Percentiles rank a stretch among this genome's conserved stretches.
Conservation (phyloP, 1,284 basidiomycete species). For the Tilletia setariae region DNA sequence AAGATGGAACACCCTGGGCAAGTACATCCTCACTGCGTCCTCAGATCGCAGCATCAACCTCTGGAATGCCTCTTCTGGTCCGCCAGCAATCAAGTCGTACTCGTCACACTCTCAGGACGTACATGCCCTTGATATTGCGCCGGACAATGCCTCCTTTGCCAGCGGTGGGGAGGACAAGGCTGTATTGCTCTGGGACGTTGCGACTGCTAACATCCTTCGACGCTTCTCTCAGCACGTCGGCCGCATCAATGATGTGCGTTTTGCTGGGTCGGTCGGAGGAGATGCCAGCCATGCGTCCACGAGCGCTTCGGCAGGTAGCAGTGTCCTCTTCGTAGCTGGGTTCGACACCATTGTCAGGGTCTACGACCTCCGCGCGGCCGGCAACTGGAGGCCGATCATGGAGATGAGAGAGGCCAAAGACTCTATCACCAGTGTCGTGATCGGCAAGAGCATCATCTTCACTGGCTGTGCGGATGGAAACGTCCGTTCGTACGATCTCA, state of each 20-base stretch:
- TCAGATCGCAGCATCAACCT: constrained; percentile 83
- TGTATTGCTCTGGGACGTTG: constrained; percentile 93
- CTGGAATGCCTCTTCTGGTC: constrained; percentile 78
- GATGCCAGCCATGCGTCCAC: background rate
- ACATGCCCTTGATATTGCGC: constrained; percentile 76
- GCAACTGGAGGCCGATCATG: constrained; percentile 71
- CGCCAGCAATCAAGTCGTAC: constrained; percentile 70
- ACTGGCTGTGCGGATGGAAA: constrained; percentile 86
- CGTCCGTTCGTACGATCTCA: constrained; percentile 86
- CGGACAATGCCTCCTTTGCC: constrained; percentile 89
- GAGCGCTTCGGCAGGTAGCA: constrained; percentile 27
- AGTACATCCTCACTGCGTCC: constrained; percentile 85
- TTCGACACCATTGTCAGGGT: constrained; percentile 42
- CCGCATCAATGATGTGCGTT: constrained; percentile 83
- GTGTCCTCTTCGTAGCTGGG: constrained; percentile 35
- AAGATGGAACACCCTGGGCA: constrained; percentile 60
- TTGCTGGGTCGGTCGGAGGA: constrained; percentile 52
- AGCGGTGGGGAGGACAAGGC: constrained; percentile 88
- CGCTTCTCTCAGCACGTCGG: constrained; percentile 82
- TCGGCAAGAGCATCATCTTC: constrained; percentile 62
- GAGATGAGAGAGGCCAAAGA: constrained; percentile 83
- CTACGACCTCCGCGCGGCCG: constrained; percentile 58
- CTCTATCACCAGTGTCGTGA: constrained; percentile 66
- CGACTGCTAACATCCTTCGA: constrained; percentile 74
- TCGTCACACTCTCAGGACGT: constrained; percentile 90